Base-by-base conservation (phyloP, 805 yeast genomes). In the Wickerhamomyces ciferrii region DNA sequence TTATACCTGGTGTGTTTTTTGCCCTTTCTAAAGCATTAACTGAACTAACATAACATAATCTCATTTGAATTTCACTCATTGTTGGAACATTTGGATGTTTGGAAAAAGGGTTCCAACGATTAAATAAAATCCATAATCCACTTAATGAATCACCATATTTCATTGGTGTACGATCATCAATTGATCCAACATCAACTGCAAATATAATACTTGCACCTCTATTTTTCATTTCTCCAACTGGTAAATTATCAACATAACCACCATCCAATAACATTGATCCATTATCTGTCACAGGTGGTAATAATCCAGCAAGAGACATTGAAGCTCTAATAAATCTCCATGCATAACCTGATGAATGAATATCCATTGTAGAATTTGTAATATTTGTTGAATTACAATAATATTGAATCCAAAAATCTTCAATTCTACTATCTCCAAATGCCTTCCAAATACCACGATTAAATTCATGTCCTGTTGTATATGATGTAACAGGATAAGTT, bases 361-460 rank as follows among this genome's bases (percentile, higher is more conserved):
- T 80, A 55, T 94, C 99, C 96, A 92, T 94, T 20, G 89, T 79
- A 0, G 97, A 91, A 53, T 90, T 87, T 3, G 99, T 94, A 44
- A 92, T 88, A 61, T 92, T 92, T 15, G 99, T 92, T 1, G 98
- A 88, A 61, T 94, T 92, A 58, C 94, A 83, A 61, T 79, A 92
- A 62, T 79, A 92, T 50, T 77, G 82, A 49, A 92, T 75, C 99
- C 99, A 92, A 63, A 92, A 92, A 61, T 92, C 99, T 62, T 92
- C 99, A 53, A 92, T 89, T 57, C 96, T 83, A 14, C 83, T 77
- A 52, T 88, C 92, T 0, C 98, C 97, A 68, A 92, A 87, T 0
- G 88, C 80, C 63, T 94, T 92, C 97, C 97, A 94, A n/a, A 92
- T 80, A 43, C 99, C 98, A 54, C 98, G 74, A 64, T 92, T 92